Base-by-base conservation (phyloP, 768 basidiomycete genomes). In the Cantharellus anzutake region DNA sequence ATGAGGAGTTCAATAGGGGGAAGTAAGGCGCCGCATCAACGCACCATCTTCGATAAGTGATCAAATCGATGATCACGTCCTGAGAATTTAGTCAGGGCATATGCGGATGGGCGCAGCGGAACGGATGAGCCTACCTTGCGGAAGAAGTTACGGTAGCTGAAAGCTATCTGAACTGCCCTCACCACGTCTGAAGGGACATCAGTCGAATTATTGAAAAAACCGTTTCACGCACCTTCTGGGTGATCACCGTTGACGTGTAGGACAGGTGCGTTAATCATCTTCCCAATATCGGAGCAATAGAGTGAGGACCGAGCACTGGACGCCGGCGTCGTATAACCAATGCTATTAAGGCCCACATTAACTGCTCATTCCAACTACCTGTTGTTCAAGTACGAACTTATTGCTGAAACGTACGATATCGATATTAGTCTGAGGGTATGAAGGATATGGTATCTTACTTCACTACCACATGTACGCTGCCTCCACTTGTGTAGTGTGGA, bases 281-380 rank as follows among this genome's bases (percentile, higher is more conserved):
- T 93, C 3, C 84, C 87, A 42, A 87, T 73, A 67, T 90, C 88
- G 0, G 87, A 87, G 66, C 86, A 91, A 66, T 96, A 96, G 41
- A 86, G 67, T 0, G 86, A 89, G 1, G 90, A 92, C 4, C 91
- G 79, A 11, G 87, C 86, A 56, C 77, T 79, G 0, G 86, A 81
- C 0, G 88, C 85, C 0, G 89, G 90, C 0, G 91, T 93, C 0
- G 91, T 93, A 65, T 93, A 94, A 34, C 91, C 91, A 60, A 94
- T 88, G 64, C 86, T 93, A 65, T 14, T 61, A 52, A 37, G 3
- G 3, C 42, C 14, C 42, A 56, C 59, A 39, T 5, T 4, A 29
- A 39, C 41, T 14, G 7, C 7, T 55, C 52, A 14, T 60, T 42
- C 29, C 7, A 29, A 60, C 52, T 29, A 60, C 37, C 29, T 14